Evolutionary conservation across 139 green algal species (phyloP).

Genomic region (Chlamydomonas sp.): DNA sequence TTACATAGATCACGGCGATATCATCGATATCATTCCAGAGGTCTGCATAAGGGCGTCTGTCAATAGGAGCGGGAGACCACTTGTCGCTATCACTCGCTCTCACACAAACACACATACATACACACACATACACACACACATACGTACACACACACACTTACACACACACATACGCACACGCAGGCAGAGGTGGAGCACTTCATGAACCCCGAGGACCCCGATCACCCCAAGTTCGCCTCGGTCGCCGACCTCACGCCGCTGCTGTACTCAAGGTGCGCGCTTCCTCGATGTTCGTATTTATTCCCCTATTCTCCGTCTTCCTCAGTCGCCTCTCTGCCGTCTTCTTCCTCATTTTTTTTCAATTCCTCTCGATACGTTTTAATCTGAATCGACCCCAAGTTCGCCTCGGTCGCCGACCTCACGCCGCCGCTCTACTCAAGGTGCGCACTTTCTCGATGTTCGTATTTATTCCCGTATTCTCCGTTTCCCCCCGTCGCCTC

Average conservation of each 20-base stretch:
- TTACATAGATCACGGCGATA: background rate
- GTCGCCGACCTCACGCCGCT: constrained; percentile 76
- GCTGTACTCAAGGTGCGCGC: constrained; percentile 73
- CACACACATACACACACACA: constrained; percentile 4
- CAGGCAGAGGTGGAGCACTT: constrained; percentile 99
- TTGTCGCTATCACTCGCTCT: background rate
- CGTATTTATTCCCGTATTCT: background rate
- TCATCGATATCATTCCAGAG: too few relatives aligned
- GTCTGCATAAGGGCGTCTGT: too few relatives aligned
- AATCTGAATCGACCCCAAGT: too few relatives aligned
- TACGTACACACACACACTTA: background rate
- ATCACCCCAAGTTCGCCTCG: constrained; percentile 82
- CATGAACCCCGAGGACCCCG: constrained; percentile 87
- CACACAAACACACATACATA: background rate
- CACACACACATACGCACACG: background rate
- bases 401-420: constrained; percentile 67
- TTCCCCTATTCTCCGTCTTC: too few relatives aligned
- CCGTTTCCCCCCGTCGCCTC: too few relatives aligned
- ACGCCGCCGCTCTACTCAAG: constrained; percentile 85
- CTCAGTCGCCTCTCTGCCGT: too few relatives aligned
- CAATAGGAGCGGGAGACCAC: too few relatives aligned
- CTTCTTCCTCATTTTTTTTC: too few relatives aligned
- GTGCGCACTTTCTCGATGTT: constrained; percentile 20
- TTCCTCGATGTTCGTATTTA: background rate
- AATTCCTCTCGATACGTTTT: too few relatives aligned